These are phyloP conservation scores for Cryptococcus sp. DNA, from an alignment of 1,284 basidiomycete species.

Conservation along the genomic window DNA sequence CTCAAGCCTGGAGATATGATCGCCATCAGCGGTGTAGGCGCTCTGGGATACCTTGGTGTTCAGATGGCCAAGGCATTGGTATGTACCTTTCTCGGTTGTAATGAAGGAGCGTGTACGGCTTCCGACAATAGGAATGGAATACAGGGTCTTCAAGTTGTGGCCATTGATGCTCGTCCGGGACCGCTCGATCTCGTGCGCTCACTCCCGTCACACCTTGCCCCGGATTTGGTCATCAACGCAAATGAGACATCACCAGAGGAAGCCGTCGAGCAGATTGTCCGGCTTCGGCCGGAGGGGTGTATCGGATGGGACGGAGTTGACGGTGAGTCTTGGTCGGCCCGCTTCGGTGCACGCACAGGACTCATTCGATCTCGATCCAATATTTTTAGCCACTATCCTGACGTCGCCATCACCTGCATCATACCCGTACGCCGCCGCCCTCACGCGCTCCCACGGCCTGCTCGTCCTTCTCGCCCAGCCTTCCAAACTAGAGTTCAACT, in stretches of 20 bases:
- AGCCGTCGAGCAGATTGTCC: constrained; percentile 15
- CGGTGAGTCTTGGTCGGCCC: constrained; percentile 13
- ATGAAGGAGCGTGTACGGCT: background rate
- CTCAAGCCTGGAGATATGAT: constrained; percentile 22
- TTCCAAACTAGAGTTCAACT: constrained; percentile 15
- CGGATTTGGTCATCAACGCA: constrained; percentile 20
- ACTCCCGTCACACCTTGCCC: constrained; percentile 8
- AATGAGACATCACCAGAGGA: constrained; percentile 15
- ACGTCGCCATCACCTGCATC: constrained; percentile 15
- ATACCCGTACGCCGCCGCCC: constrained; percentile 12
- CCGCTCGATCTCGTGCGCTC: constrained; percentile 15
- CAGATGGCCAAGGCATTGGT: constrained; percentile 35
- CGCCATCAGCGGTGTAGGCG: constrained; percentile 31
- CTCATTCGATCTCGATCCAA: background rate
- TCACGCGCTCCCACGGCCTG: constrained; percentile 20
- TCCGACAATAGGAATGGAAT: background rate
- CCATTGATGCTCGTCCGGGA: constrained; percentile 20
- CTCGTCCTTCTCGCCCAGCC: constrained; percentile 24
- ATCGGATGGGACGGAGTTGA: constrained; percentile 25
- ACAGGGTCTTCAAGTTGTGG: constrained; percentile 25
- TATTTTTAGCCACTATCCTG: constrained; percentile 15
- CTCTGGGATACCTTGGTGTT: constrained; percentile 27
- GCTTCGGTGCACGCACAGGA: background rate
- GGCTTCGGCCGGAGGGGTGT: constrained; percentile 17
- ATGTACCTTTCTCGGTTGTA: constrained; percentile 2